Evolutionary conservation across 2,329 filamentous ascomycete species (phyloP).

Genomic region (Pseudomassariella vexata): DNA sequence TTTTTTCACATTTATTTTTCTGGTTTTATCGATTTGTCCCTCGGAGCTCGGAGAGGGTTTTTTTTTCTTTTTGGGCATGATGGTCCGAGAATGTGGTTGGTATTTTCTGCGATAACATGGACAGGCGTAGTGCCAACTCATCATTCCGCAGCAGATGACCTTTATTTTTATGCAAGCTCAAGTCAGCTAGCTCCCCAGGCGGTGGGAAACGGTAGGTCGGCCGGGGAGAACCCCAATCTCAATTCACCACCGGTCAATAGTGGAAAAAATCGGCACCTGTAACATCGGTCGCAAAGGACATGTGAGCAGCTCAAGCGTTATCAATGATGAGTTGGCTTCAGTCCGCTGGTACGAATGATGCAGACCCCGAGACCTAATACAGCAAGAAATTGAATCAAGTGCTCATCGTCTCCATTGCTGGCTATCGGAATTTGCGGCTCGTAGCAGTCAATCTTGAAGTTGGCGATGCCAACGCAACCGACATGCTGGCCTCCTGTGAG

Average conservation of each 20-base stretch:
- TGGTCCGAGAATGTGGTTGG: not conserved
- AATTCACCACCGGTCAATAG: not conserved
- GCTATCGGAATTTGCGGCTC: not conserved
- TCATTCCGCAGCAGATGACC: slow-evolving; percentile 7
- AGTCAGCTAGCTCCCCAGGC: slow-evolving; percentile 4
- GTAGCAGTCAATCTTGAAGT: too few relatives aligned
- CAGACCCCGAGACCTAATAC: slow-evolving; percentile 2
- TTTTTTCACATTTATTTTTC: too few relatives aligned
- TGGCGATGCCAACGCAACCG: too few relatives aligned
- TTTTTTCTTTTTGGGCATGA: slow-evolving; percentile 3
- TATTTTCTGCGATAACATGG: slow-evolving; percentile 3
- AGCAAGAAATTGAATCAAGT: slow-evolving; percentile 3
- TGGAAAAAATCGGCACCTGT: not conserved
- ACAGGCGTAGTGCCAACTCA: slow-evolving; percentile 5
- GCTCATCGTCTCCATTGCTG: not conserved
- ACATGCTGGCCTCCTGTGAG: not conserved
- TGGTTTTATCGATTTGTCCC: too few relatives aligned
- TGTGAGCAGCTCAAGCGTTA: not conserved
- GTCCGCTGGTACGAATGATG: slow-evolving; percentile 5
- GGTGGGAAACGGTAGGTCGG: not conserved
- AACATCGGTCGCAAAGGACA: not conserved
- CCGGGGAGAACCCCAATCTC: not conserved
- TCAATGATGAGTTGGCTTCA: not conserved
- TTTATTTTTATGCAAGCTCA: slow-evolving; percentile 5
- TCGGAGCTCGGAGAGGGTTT: too few relatives aligned